phyloP scores from a whole-genome alignment of 176 grass and related monocot genomes.

The Musa troglodytarum region DNA sequence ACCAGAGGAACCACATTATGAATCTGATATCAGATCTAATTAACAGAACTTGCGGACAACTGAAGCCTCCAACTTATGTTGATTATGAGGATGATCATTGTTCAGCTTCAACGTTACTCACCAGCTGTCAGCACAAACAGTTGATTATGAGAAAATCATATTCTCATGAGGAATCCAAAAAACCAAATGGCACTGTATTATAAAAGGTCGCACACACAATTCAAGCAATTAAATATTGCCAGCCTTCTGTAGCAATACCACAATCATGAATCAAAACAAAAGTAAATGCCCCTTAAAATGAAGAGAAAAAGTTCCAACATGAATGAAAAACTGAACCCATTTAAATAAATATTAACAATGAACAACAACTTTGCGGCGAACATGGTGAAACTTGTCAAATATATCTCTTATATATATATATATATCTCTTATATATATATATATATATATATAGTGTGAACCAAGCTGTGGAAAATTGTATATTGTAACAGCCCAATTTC shows the following conservation, averaged over 20 bases:
- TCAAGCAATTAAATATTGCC: too few species aligned
- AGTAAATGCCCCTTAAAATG: background rate
- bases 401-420: background rate
- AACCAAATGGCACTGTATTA: background rate
- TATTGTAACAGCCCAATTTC: background rate
- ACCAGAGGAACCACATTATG: too few species aligned
- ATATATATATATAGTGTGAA: background rate
- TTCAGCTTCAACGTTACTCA: slow-evolving; percentile 45
- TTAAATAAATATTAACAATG: background rate
- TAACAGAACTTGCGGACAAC: background rate
- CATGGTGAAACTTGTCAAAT: background rate
- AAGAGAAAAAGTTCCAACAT: background rate
- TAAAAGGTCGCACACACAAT: background rate
- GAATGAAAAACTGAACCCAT: background rate
- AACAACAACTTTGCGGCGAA: background rate
- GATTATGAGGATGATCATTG: slow-evolving; percentile 27
- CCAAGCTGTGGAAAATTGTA: background rate
- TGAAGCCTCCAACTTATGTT: slow-evolving; percentile 8
- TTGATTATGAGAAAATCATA: too few species aligned
- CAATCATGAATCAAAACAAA: background rate
- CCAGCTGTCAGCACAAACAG: slow-evolving; percentile 45
- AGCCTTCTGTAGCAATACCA: too few species aligned
- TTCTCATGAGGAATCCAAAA: too few species aligned
- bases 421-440: background rate
- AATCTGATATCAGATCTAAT: background rate